These are phyloP conservation scores for Bonia amplexicaulis DNA, from an alignment of 176 grass and related monocot genomes.

Conservation along the genomic window DNA sequence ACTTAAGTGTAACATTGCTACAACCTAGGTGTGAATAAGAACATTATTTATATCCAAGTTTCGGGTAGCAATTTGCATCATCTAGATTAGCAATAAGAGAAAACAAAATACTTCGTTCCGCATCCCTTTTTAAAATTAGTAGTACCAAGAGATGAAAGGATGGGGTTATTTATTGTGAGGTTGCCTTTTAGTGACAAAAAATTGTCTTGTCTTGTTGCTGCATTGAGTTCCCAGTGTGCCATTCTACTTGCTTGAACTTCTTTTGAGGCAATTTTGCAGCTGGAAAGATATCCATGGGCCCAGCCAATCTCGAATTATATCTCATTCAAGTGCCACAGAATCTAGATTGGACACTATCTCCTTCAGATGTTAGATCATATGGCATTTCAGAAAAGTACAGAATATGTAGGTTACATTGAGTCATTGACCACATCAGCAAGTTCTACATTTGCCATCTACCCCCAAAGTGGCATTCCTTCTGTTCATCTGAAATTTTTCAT, in stretches of 20 bases:
- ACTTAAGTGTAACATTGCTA: neutral
- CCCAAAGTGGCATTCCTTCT: neutral
- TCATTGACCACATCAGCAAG: neutral
- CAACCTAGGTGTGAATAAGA: neutral
- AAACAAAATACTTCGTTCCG: neutral
- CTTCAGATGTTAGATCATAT: neutral
- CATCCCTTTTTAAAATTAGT: neutral
- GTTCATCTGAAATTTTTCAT: neutral
- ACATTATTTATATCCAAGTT: neutral
- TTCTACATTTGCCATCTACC: neutral
- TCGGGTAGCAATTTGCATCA: neutral
- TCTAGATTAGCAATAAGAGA: neutral
- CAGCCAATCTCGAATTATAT: neutral
- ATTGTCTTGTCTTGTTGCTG: neutral
- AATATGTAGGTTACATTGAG: neutral
- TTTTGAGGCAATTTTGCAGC: neutral
- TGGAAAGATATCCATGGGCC: neutral
- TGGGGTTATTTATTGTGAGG: neutral
- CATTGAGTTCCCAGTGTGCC: neutral
- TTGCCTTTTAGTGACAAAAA: neutral
- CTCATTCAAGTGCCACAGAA: neutral
- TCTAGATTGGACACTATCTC: neutral
- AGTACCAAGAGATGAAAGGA: neutral
- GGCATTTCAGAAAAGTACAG: neutral
- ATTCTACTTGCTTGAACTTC: neutral